These are phyloP conservation scores for Didymellaceae sp. DNA, from an alignment of 2,329 filamentous ascomycete genomes.

Conservation along the genomic window DNA sequence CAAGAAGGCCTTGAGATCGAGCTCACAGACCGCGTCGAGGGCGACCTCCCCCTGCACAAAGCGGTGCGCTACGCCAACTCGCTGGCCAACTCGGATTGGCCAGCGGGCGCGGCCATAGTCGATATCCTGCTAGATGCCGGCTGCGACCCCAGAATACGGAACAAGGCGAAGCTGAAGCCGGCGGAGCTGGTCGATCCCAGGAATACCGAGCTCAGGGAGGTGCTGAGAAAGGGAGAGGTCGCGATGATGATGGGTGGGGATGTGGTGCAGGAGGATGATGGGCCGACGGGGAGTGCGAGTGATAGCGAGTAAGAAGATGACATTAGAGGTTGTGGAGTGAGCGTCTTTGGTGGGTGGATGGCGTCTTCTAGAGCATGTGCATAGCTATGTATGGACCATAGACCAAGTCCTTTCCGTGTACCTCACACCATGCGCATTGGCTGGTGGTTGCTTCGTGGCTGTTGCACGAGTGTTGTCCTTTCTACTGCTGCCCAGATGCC, in stretches of 20 bases:
- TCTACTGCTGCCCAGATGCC: background rate
- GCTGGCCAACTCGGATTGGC: constrained; percentile 68
- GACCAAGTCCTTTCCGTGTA: background rate
- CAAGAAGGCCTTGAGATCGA: constrained; percentile 87
- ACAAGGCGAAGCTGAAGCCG: constrained; percentile 76
- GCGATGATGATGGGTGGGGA: constrained; percentile 57
- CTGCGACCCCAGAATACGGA: constrained; percentile 67
- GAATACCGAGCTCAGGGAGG: constrained; percentile 66
- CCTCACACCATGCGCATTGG: background rate
- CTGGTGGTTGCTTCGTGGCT: background rate
- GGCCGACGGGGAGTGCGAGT: constrained; percentile 56
- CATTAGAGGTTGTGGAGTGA: background rate
- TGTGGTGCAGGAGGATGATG: constrained; percentile 58
- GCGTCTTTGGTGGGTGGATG: background rate
- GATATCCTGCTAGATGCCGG: constrained; percentile 85
- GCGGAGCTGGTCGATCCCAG: constrained; percentile 75
- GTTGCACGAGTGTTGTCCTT: too few species aligned
- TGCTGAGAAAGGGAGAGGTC: constrained; percentile 76
- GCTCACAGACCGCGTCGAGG: constrained; percentile 71
- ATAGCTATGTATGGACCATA: constrained; percentile 1
- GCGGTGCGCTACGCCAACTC: constrained; percentile 79
- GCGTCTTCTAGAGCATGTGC: constrained; percentile 1
- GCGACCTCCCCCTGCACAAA: constrained; percentile 80
- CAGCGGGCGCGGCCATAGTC: constrained; percentile 72
- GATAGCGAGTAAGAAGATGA: constrained; percentile 47